These are phyloP conservation scores for Starmerella stellata DNA, from an alignment of 805 yeast genomes.

Conservation along the genomic window DNA sequence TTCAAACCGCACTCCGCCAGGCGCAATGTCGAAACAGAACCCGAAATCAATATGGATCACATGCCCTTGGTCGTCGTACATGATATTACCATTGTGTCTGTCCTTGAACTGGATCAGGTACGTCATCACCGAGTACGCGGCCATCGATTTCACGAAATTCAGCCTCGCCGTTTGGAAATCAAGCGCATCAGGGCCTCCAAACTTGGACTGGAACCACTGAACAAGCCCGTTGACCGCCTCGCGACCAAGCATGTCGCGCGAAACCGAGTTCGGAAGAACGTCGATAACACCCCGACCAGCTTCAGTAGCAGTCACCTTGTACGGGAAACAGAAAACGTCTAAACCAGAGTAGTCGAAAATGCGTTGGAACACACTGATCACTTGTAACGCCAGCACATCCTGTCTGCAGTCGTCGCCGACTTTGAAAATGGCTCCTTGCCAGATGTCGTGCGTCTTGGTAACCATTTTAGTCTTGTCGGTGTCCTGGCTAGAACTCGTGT, in stretches of 20 bases:
- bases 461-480: slow-evolving; percentile 9
- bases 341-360: slow-evolving; percentile 79
- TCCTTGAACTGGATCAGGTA: slow-evolving; percentile 85
- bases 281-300: slow-evolving; percentile 99
- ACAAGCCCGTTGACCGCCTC: slow-evolving; percentile 95
- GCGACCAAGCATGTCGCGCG: slow-evolving; percentile 96
- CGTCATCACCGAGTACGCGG: slow-evolving; percentile 81
- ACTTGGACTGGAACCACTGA: slow-evolving; percentile 77
- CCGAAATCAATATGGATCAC: slow-evolving; percentile 95
- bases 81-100: slow-evolving; percentile 91
- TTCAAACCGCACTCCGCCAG: slow-evolving; percentile 96
- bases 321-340: slow-evolving; percentile 80
- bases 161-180: slow-evolving; percentile 83
- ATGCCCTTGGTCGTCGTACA: slow-evolving; percentile 92
- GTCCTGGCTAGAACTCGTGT: slow-evolving; percentile 3
- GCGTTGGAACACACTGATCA: slow-evolving; percentile 76
- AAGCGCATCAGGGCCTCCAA: slow-evolving; percentile 83
- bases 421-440: slow-evolving; percentile 94
- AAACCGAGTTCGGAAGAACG: slow-evolving; percentile 83
- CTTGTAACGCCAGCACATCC: slow-evolving; percentile 82
- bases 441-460: slow-evolving; percentile 34
- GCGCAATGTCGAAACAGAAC: slow-evolving; percentile 94
- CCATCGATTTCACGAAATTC: slow-evolving; percentile 81
- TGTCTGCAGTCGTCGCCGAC: slow-evolving; percentile 99
- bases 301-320: slow-evolving; percentile 93